A percentile compares a stretch with the other conserved stretches of the same genome.
Conservation (phyloP, 371 early-diverging fungal species). For the Mucor plumbeus region DNA sequence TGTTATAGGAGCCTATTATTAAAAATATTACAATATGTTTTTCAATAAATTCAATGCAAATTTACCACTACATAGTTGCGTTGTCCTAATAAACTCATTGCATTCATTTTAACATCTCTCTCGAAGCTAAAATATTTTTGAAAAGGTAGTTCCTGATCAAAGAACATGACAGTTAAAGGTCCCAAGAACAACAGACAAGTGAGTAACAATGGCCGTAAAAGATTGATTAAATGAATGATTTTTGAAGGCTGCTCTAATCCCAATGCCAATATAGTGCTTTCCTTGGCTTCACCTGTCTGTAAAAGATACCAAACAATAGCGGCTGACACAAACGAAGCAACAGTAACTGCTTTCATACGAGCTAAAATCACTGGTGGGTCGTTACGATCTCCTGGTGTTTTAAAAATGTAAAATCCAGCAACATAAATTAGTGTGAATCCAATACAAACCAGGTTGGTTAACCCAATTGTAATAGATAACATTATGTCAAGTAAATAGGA, state of each 20-base stretch:
- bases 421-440: slow-evolving; percentile 44
- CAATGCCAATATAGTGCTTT: background rate
- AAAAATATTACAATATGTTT: background rate
- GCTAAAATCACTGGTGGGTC: slow-evolving; percentile 46
- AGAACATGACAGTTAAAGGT: slow-evolving; percentile 46
- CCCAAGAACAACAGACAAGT: slow-evolving; percentile 56
- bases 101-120: slow-evolving; percentile 24
- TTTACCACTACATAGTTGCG: slow-evolving; percentile 54
- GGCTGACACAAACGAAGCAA: slow-evolving; percentile 32
- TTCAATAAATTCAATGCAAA: background rate
- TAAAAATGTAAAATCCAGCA: slow-evolving; percentile 46
- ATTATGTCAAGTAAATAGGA: background rate
- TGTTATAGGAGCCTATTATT: slow-evolving; percentile 61
- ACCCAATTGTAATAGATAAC: slow-evolving; percentile 8
- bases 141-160: slow-evolving; percentile 44
- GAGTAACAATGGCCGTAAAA: slow-evolving; percentile 31
- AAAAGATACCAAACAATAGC: slow-evolving; percentile 29
- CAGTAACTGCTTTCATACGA: slow-evolving; percentile 42
- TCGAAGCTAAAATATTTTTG: slow-evolving; percentile 38
- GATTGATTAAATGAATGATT: background rate
- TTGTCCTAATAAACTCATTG: slow-evolving; percentile 35
- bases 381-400: slow-evolving; percentile 32
- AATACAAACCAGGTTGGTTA: slow-evolving; percentile 44
- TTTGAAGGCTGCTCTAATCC: slow-evolving; percentile 1
- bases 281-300: background rate